A percentile compares a stretch with the other conserved stretches of the same genome.
phyloP scores from a whole-genome alignment of 176 grass and related monocot species.

The Juncus inflexus region DNA sequence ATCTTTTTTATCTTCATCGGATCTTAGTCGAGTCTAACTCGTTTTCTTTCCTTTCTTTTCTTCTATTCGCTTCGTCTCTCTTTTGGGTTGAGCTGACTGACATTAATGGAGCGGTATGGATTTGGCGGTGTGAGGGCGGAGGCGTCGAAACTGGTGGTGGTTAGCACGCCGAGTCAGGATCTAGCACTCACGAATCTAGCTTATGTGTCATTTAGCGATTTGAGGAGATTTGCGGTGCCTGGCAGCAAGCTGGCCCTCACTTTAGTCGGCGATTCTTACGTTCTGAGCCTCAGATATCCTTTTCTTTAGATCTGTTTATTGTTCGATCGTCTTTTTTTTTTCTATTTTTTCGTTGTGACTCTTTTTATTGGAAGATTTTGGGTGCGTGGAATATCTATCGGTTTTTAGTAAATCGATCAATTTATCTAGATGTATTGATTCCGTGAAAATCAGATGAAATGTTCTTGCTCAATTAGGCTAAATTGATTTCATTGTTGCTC shows the following conservation, averaged over 20 bases:
- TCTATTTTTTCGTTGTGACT: not conserved
- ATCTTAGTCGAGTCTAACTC: too few species aligned
- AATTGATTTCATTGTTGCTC: not conserved
- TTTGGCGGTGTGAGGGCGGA: not conserved
- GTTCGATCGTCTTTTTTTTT: slow-evolving; percentile 24
- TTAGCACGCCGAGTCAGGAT: slow-evolving; percentile 86
- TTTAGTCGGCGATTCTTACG: slow-evolving; percentile 62
- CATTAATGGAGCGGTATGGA: slow-evolving; percentile 22
- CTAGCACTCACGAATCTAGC: slow-evolving; percentile 87
- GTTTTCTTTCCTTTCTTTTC: too few species aligned
- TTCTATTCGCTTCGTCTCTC: slow-evolving; percentile 6
- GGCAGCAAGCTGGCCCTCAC: slow-evolving; percentile 38
- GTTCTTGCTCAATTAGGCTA: not conserved
- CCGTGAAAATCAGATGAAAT: not conserved
- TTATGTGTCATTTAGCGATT: slow-evolving; percentile 55
- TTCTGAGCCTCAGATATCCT: slow-evolving; percentile 97
- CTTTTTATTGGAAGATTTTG: too few species aligned
- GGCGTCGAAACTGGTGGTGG: slow-evolving; percentile 13
- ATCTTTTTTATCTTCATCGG: too few species aligned
- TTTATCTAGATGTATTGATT: too few species aligned
- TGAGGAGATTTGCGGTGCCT: slow-evolving; percentile 47
- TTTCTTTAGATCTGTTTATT: slow-evolving; percentile 28
- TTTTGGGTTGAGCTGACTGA: slow-evolving; percentile 1
- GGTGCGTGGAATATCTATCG: too few species aligned
- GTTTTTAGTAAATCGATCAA: too few species aligned